Evolutionary conservation across 2,329 filamentous ascomycete genomes (phyloP).

Genomic region (Colletotrichum lindemuthianum): DNA sequence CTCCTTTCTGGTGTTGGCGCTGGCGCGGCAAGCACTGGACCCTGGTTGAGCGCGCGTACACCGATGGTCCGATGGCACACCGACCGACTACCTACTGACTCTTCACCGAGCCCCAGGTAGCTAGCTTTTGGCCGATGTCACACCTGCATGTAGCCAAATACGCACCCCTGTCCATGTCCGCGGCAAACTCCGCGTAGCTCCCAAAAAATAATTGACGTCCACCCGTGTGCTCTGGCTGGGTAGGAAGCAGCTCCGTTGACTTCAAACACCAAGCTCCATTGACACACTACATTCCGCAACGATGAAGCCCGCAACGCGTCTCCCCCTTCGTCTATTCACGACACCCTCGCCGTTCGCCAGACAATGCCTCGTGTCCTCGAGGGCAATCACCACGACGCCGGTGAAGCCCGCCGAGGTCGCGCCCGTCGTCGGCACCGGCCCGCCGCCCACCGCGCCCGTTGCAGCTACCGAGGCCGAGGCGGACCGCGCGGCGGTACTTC

Average conservation of each 20-base stretch:
- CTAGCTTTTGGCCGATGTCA: slow-evolving; percentile 15
- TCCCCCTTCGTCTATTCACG: slow-evolving; percentile 45
- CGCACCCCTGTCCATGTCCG: neutral
- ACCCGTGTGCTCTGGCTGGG: neutral
- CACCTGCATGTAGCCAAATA: slow-evolving; percentile 24
- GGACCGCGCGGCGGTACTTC: slow-evolving; percentile 41
- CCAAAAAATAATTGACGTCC: slow-evolving; percentile 27
- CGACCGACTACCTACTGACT: neutral
- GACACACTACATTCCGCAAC: slow-evolving; percentile 15
- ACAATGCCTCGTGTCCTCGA: slow-evolving; percentile 42
- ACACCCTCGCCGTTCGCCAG: slow-evolving; percentile 43
- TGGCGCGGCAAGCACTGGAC: too few species aligned
- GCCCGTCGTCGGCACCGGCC: slow-evolving; percentile 65
- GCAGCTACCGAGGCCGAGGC: slow-evolving; percentile 50
- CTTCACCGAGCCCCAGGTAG: slow-evolving; percentile 17
- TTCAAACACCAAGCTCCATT: neutral
- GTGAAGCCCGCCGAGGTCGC: slow-evolving; percentile 57
- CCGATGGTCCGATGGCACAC: too few species aligned
- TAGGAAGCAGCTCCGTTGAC: neutral
- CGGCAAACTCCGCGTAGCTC: slow-evolving; percentile 18
- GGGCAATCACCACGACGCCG: slow-evolving; percentile 42
- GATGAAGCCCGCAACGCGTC: slow-evolving; percentile 55
- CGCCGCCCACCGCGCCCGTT: slow-evolving; percentile 66
- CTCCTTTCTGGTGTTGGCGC: too few species aligned
- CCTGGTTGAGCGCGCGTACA: too few species aligned